Base-by-base conservation (phyloP, 2,329 filamentous ascomycete genomes). In the Fusarium circinatum region DNA sequence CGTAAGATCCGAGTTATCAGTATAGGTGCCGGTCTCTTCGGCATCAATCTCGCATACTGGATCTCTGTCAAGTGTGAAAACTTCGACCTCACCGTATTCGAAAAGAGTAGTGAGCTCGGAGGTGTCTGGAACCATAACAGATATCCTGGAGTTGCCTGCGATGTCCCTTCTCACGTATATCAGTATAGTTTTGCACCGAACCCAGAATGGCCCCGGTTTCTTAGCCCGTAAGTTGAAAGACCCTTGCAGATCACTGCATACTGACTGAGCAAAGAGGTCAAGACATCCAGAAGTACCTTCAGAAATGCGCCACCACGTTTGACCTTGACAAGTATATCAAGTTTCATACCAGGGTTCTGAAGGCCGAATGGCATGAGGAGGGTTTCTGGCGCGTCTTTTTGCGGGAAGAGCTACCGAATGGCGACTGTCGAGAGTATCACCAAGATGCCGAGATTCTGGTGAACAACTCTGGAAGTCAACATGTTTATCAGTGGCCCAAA, bases 161-260 rank as follows among this genome's bases (percentile, higher is more conserved):
- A 54, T 1, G 49, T 54, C 3, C 49, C 49, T 4, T 54, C 49
- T 4, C 32, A 54, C 4, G 49, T 54, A 1, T 54, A 54, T 54
- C 49, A 54, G 4, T 54, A 54, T 7, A 54, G 49, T 0, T 54
- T 54, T 5, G 32, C 49, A 3, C 49, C 49, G 0, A 54, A 55
- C 15, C 34, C 52, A 13, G 52, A 41, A 0, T 55, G 36, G 52
- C 52, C 36, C 0, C 24, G 36, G 0, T 41, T 55, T 8, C 36
- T 55, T 0, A 41, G 52, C 36, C 52, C 52, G 26, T 55, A 24
- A 18, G 51, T 38, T 3, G 2, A 0, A 26, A 54, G 1, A 1
- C 4, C 9, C 9, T 3, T 14, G 4, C 6, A n/a, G 18, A 2
- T 4, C 17, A 4, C 26, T 10, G 8, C 6, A 2, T 24, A 5